These are phyloP conservation scores for Dryas integrifolia DNA, from an alignment of 331 rosid species.

Conservation along the genomic window DNA sequence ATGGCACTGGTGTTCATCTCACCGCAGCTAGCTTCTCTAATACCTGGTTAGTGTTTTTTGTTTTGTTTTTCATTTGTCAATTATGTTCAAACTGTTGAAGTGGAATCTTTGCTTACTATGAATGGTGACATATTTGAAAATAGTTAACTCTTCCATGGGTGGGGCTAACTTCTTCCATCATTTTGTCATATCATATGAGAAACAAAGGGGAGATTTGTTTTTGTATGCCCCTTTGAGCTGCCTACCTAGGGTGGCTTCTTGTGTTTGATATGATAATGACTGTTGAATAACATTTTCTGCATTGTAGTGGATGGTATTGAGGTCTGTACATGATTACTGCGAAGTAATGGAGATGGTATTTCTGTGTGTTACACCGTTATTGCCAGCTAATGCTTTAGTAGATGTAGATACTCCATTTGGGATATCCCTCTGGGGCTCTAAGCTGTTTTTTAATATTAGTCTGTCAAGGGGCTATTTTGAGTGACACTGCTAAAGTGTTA, in stretches of 20 bases:
- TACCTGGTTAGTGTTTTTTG: slow-evolving; percentile 45
- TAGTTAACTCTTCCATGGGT: neutral
- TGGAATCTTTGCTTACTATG: neutral
- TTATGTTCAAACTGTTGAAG: neutral
- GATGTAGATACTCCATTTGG: neutral
- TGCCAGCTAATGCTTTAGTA: neutral
- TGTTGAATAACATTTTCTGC: neutral
- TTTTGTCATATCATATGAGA: neutral
- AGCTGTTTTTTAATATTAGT: neutral
- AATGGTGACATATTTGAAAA: neutral
- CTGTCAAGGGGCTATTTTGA: neutral
- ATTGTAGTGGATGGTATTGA: neutral
- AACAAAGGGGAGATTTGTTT: neutral
- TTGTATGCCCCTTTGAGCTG: neutral
- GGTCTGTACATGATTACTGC: slow-evolving; percentile 5
- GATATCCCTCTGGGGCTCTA: neutral
- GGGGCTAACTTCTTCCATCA: neutral
- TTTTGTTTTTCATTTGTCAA: neutral
- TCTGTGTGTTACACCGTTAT: neutral
- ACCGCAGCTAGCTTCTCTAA: slow-evolving; percentile 49
- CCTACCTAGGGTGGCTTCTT: neutral
- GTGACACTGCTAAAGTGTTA: neutral
- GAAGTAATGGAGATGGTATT: neutral
- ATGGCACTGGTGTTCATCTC: slow-evolving; percentile 76
- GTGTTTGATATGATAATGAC: neutral